Evolutionary conservation across 768 basidiomycete species (phyloP).

Genomic region (Botryobasidium botryosum): DNA sequence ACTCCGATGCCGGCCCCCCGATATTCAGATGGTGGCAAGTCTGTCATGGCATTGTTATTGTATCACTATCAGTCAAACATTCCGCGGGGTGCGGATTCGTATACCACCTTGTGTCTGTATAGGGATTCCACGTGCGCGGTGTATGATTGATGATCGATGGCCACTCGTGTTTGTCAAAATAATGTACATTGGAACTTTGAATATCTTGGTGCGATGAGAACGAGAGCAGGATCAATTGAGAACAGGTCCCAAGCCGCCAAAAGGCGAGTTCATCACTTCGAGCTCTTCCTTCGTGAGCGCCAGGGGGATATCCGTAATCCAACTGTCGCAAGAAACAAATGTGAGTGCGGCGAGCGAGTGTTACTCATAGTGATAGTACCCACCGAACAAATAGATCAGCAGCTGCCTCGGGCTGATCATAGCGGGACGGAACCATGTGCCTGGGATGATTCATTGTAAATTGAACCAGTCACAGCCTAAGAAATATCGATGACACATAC

Average conservation of each 20-base stretch:
- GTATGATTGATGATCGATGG: too few relatives aligned
- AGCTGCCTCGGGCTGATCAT: constrained; percentile 77
- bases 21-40: too few relatives aligned
- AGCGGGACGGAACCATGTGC: constrained; percentile 85
- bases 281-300: neutral
- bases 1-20: too few relatives aligned
- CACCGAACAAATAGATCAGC: constrained; percentile 35
- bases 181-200: too few relatives aligned
- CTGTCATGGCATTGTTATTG: too few relatives aligned
- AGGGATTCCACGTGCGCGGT: too few relatives aligned
- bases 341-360: neutral
- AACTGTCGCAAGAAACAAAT: neutral
- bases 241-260: neutral
- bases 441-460: neutral
- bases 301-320: constrained; percentile 1
- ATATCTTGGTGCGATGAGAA: too few relatives aligned
- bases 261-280: neutral
- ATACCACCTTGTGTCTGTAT: too few relatives aligned
- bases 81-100: too few relatives aligned
- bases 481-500: constrained; percentile 30
- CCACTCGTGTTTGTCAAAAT: too few relatives aligned
- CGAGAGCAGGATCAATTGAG: too few relatives aligned
- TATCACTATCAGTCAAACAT: too few relatives aligned
- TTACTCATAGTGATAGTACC: constrained; percentile 12
- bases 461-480: neutral